phyloP scores from a whole-genome alignment of 495 filamentous ascomycete genomes.

The Penicillium mononematosum region DNA sequence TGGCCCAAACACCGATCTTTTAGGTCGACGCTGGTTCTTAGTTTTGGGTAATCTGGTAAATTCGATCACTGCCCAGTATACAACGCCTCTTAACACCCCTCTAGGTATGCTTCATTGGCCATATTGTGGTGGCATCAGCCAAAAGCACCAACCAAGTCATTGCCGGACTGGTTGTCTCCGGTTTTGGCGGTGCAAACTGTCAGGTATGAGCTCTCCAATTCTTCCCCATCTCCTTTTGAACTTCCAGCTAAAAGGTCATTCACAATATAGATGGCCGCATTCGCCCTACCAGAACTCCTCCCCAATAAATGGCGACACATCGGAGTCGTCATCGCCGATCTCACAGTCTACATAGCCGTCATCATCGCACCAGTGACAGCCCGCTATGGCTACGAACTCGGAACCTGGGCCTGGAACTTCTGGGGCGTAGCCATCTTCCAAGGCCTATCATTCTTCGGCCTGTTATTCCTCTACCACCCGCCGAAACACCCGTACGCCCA shows the following conservation, averaged over 20 bases:
- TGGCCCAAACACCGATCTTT: slow-evolving; percentile 27
- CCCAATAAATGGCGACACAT: slow-evolving; percentile 32
- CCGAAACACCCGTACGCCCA: slow-evolving; percentile 24
- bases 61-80: background rate
- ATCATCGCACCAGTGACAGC: slow-evolving; percentile 29
- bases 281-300: slow-evolving; percentile 29
- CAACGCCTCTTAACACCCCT: background rate
- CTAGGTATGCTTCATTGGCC: slow-evolving; percentile 26
- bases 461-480: slow-evolving; percentile 26
- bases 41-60: slow-evolving; percentile 27
- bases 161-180: slow-evolving; percentile 22
- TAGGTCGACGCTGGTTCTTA: slow-evolving; percentile 31
- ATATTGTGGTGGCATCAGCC: slow-evolving; percentile 25
- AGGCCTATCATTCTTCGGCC: slow-evolving; percentile 23
- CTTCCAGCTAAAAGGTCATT: background rate
- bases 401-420: slow-evolving; percentile 28
- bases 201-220: slow-evolving; percentile 12
- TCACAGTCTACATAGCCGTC: slow-evolving; percentile 29
- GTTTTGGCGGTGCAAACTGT: slow-evolving; percentile 29
- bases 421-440: slow-evolving; percentile 28
- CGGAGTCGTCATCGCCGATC: slow-evolving; percentile 27
- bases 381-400: slow-evolving; percentile 24
- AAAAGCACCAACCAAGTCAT: slow-evolving; percentile 27
- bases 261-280: slow-evolving; percentile 25
- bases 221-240: background rate